Conservation (phyloP, 495 filamentous ascomycete genomes). For the Choiromyces venosus region DNA sequence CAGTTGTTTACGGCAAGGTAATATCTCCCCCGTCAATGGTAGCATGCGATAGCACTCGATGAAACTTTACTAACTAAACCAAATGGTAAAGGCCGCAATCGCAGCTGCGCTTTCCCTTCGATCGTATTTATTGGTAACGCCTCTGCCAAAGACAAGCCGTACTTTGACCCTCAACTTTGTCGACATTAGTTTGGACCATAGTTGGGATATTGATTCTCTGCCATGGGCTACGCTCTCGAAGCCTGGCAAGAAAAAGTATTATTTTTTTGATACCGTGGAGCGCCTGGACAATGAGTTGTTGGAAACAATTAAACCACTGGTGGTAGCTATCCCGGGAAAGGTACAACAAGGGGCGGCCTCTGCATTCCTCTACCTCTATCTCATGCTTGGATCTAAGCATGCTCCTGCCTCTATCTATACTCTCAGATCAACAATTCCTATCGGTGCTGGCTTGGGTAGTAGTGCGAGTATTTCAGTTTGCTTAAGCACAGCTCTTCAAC, state of each 20-base stretch:
- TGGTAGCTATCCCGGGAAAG: slow-evolving; percentile 69
- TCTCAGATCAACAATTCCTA: slow-evolving; percentile 87
- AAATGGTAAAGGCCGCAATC: slow-evolving; percentile 62
- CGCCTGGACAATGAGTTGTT: slow-evolving; percentile 75
- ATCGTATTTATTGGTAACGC: slow-evolving; percentile 90
- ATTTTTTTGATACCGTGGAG: slow-evolving; percentile 82
- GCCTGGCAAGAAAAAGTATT: slow-evolving; percentile 81
- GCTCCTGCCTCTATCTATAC: slow-evolving; percentile 82
- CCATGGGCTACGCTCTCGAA: slow-evolving; percentile 77
- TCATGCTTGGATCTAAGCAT: slow-evolving; percentile 71
- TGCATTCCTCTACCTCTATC: slow-evolving; percentile 86
- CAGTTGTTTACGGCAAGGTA: slow-evolving; percentile 90
- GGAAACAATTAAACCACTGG: slow-evolving; percentile 68
- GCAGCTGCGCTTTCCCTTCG: slow-evolving; percentile 89
- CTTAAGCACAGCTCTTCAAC: slow-evolving; percentile 73
- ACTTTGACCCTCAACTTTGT: slow-evolving; percentile 81
- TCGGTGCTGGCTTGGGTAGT: slow-evolving; percentile 84
- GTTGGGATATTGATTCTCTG: slow-evolving; percentile 83
- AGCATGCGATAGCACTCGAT: slow-evolving; percentile 1
- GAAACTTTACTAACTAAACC: slow-evolving; percentile 17
- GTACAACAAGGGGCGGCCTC: slow-evolving; percentile 72
- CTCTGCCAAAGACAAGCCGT: slow-evolving; percentile 75
- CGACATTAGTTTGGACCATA: slow-evolving; percentile 78
- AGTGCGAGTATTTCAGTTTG: slow-evolving; percentile 91
- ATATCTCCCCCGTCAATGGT: slow-evolving; percentile 6